Conservation (phyloP, 495 filamentous ascomycete genomes). For the Lepraria neglecta region DNA sequence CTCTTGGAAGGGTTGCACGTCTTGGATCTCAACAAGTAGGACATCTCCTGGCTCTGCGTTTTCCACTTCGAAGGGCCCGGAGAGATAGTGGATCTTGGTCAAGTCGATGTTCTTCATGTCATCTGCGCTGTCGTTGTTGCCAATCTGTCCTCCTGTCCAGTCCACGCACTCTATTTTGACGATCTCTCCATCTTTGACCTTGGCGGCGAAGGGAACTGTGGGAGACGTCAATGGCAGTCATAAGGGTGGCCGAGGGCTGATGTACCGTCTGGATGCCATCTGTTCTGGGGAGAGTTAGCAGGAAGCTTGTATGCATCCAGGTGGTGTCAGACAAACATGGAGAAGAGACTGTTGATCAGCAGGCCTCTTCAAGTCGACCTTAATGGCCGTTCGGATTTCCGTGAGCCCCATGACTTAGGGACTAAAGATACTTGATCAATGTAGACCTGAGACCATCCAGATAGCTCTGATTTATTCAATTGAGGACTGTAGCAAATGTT, state of each 20-base stretch:
- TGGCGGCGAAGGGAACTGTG: constrained; percentile 66
- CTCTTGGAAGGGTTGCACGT: constrained; percentile 84
- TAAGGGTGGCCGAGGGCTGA: background rate
- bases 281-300: constrained; percentile 51
- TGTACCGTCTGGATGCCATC: constrained; percentile 90
- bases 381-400: constrained; percentile 64
- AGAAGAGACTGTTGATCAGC: constrained; percentile 66
- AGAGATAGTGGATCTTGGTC: constrained; percentile 78
- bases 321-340: constrained; percentile 52
- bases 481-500: too few relatives aligned
- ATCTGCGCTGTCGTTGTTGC: constrained; percentile 83
- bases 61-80: constrained; percentile 85
- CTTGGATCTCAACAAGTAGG: constrained; percentile 87
- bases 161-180: constrained; percentile 96
- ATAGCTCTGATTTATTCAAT: background rate
- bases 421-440: background rate
- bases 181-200: constrained; percentile 77
- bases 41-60: constrained; percentile 82
- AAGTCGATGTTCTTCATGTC: constrained; percentile 83
- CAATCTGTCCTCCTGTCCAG: constrained; percentile 79
- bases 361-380: constrained; percentile 73
- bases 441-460: background rate
- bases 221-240: constrained; percentile 2
- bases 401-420: constrained; percentile 46
- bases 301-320: background rate